Conservation (phyloP, 2,329 filamentous ascomycete species). For the Diaporthe capsici region DNA sequence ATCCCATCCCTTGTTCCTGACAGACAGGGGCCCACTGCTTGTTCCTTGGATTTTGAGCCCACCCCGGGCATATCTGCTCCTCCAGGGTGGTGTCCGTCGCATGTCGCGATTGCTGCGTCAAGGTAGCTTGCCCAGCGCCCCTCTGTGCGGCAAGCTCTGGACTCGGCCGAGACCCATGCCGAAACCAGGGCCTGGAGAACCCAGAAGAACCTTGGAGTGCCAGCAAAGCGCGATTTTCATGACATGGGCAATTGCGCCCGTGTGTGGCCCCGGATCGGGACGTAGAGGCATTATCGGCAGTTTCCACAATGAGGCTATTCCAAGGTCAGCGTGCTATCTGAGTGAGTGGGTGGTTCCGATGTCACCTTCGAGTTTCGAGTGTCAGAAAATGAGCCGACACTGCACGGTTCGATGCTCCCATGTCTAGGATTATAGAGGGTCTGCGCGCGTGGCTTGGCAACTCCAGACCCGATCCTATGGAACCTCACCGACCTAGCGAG, state of each 20-base stretch:
- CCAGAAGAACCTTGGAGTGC: not conserved
- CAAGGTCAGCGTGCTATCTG: not conserved
- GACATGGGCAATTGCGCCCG: not conserved
- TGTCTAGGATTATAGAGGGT: conserved; percentile 15
- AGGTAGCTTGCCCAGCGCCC: not conserved
- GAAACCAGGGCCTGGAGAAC: conserved; percentile 5
- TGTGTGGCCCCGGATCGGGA: conserved; percentile 32
- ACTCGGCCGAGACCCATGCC: conserved; percentile 28
- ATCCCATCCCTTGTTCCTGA: conserved; percentile 5
- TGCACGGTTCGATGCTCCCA: conserved; percentile 18
- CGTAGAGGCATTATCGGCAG: conserved; percentile 25
- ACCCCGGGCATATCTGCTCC: not conserved
- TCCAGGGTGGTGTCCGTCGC: conserved; percentile 14
- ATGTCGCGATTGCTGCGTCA: not conserved
- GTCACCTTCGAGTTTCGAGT: conserved; percentile 32
- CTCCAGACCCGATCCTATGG: conserved; percentile 28
- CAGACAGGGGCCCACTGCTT: conserved; percentile 5
- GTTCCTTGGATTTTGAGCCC: conserved; percentile 23
- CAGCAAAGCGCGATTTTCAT: conserved; percentile 16
- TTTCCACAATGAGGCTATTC: conserved; percentile 31
- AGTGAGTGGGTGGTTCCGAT: not conserved
- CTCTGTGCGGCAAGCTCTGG: conserved; percentile 7
- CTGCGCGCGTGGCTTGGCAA: conserved; percentile 27
- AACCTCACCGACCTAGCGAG: conserved; percentile 20
- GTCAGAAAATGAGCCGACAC: conserved; percentile 25